Base-by-base conservation (phyloP, 805 yeast species). In the Candida palmyrensis region DNA sequence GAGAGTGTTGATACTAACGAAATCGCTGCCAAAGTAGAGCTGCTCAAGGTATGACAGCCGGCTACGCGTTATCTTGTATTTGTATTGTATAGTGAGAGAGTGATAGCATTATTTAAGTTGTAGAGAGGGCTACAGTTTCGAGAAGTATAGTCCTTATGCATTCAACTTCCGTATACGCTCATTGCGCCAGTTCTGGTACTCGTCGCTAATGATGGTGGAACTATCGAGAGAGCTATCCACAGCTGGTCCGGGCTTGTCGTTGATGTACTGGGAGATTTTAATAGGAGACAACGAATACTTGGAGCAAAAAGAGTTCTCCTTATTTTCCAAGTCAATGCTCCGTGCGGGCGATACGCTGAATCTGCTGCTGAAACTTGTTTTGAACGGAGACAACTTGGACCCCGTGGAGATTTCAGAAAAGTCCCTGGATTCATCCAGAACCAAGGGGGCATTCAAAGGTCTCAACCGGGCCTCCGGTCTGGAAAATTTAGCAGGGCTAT, bases 181-280 rank as follows among this genome's bases (percentile, higher is more conserved):
- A 15, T 55, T 55, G 30, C 68, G 48, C 72, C 72, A 66, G 6
- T 39, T 44, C 36, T 54, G 55, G 40, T 62, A 66, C 20, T 66
- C 71, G 25, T 61, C 69, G 4, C 66, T 66, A 20, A 61, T 47
- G 13, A 62, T 47, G 2, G 68, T 60, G 2, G 69, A 62, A 27
- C 23, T 21, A 21, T 21, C 23, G 11, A 21, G 23, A 11, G 10
- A 9, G 23, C 10, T 21, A 11, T 21, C 11, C n/a, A n/a, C n/a
- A n/a, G n/a, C n/a, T n/a, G n/a, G n/a, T n/a, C n/a, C n/a, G n/a
- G n/a, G n/a, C n/a, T n/a, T n/a, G 11, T 25, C 14, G 15, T 25
- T 25, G n/a, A 31, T 31, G 18, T 24, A 31, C 11, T 23, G 29
- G 7, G 34, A 31, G 5, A 18, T 16, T 18, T 31, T 31, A 9